Evolutionary conservation across 169 alveolate species (phyloP).

Genomic region (Miamiensis avidus): DNA sequence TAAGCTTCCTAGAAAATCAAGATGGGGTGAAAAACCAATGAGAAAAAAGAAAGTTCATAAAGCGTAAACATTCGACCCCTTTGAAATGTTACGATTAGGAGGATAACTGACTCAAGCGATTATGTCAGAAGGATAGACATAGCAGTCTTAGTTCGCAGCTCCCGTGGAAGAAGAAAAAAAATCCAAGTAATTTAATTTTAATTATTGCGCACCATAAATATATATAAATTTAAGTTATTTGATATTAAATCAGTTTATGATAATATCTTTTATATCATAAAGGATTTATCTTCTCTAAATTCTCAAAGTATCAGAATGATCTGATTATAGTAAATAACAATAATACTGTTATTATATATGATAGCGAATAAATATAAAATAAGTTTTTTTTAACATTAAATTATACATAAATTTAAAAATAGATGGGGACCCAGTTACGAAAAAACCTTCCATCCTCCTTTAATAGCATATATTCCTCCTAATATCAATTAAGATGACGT

Average conservation of each 20-base stretch:
- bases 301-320: too few relatives aligned
- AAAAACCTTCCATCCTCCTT: slow-evolving; percentile 50
- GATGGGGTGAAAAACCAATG: slow-evolving; percentile 52
- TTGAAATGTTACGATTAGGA: slow-evolving; percentile 30
- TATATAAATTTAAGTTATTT: too few relatives aligned
- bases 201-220: too few relatives aligned
- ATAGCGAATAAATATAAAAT: too few relatives aligned
- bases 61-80: slow-evolving; percentile 35
- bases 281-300: too few relatives aligned
- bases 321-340: too few relatives aligned
- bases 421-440: slow-evolving; percentile 54
- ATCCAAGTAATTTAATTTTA: slow-evolving; percentile 6
- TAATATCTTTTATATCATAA: too few relatives aligned
- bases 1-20: slow-evolving; percentile 29
- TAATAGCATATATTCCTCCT: slow-evolving; percentile 35
- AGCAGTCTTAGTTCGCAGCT: background rate
- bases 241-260: too few relatives aligned
- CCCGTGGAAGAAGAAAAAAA: slow-evolving; percentile 25
- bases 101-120: slow-evolving; percentile 32
- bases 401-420: too few relatives aligned
- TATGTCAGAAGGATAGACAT: slow-evolving; percentile 7
- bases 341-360: too few relatives aligned
- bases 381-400: too few relatives aligned
- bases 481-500: slow-evolving; percentile 36
- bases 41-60: slow-evolving; percentile 34